A percentile compares a stretch with the other conserved stretches of the same genome.
These are phyloP conservation scores for Fraxinus sp. DNA, from an alignment of 305 asterid genomes.

Conservation along the genomic window DNA sequence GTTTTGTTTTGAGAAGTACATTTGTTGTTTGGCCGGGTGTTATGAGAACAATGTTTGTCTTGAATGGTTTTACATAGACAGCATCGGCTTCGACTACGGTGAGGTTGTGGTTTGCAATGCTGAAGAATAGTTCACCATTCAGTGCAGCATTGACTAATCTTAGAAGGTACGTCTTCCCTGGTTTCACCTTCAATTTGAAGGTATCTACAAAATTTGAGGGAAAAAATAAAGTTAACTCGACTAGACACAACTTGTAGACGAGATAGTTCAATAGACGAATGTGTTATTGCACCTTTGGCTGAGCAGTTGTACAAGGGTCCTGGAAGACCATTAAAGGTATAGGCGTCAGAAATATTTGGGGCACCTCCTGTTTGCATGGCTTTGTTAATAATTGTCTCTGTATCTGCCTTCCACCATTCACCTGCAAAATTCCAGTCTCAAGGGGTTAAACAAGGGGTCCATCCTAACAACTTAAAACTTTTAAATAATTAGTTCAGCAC, in stretches of 20 bases:
- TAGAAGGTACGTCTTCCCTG: constrained; percentile 19
- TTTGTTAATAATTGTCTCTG: constrained; percentile 18
- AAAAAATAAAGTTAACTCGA: neutral
- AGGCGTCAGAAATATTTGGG: constrained; percentile 27
- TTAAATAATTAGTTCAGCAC: neutral
- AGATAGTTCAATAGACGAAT: neutral
- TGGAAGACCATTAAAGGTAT: constrained; percentile 23
- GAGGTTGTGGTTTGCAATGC: constrained; percentile 24
- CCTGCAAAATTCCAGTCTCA: neutral
- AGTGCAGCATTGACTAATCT: constrained; percentile 25
- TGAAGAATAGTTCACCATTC: constrained; percentile 20
- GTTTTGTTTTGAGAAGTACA: constrained; percentile 19
- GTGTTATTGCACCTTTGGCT: neutral
- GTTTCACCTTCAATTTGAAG: constrained; percentile 22
- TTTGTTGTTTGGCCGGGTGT: constrained; percentile 25
- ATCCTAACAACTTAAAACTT: neutral
- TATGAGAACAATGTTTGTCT: constrained; percentile 19
- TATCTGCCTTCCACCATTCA: constrained; percentile 28
- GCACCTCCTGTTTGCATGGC: constrained; percentile 27
- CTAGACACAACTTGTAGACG: neutral
- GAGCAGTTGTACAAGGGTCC: constrained; percentile 24
- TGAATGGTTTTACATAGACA: constrained; percentile 22
- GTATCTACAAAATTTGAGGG: neutral
- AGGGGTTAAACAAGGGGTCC: neutral
- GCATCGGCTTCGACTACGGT: constrained; percentile 26